These are phyloP conservation scores for Daedaleopsis sinensis DNA, from an alignment of 768 basidiomycete genomes.

Conservation along the genomic window DNA sequence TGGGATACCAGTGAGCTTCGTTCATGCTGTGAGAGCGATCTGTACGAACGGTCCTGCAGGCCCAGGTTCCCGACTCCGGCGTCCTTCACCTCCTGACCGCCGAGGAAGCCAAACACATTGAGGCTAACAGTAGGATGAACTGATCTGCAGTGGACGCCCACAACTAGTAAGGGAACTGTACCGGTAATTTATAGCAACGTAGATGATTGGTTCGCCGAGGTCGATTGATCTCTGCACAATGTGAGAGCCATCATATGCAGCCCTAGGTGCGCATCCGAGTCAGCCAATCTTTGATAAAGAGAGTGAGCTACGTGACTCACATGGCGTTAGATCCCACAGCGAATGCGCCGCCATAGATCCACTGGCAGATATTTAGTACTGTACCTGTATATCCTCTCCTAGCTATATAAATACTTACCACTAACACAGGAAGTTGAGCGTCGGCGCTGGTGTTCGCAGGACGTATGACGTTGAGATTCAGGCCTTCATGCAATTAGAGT, in stretches of 20 bases:
- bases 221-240: constrained; percentile 49
- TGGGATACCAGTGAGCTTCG: background rate
- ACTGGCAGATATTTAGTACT: background rate
- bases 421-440: constrained; percentile 41
- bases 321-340: constrained; percentile 10
- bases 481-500: constrained; percentile 3
- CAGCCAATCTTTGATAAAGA: constrained; percentile 34
- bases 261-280: constrained; percentile 38
- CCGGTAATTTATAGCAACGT: constrained; percentile 55
- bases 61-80: constrained; percentile 48
- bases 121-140: background rate
- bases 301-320: background rate
- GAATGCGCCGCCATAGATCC: constrained; percentile 12
- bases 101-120: constrained; percentile 42
- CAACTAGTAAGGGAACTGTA: background rate
- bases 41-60: constrained; percentile 44
- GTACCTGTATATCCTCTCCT: too few relatives aligned
- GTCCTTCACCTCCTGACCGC: constrained; percentile 39
- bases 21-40: background rate
- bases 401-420: constrained; percentile 33
- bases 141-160: background rate
- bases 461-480: background rate
- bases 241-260: constrained; percentile 41
- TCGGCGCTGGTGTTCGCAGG: background rate
- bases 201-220: constrained; percentile 49